Conservation (phyloP, 148 eudicot species). For the Rhododendron williamsianum region DNA sequence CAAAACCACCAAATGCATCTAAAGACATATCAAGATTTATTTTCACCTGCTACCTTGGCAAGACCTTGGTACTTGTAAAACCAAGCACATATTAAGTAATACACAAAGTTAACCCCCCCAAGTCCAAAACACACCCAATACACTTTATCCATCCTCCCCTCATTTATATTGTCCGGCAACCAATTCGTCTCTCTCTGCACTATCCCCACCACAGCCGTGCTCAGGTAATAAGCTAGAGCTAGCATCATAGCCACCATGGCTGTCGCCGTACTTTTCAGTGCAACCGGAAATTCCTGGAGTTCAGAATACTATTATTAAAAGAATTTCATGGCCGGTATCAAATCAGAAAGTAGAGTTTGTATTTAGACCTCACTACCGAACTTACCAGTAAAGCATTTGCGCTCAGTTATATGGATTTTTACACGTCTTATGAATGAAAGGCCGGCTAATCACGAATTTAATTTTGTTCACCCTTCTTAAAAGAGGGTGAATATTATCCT, state of each 20-base stretch:
- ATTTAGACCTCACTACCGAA: not conserved
- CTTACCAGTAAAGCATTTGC: not conserved
- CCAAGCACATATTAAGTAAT: conserved; percentile 26
- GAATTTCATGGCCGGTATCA: not conserved
- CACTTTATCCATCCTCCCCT: conserved; percentile 34
- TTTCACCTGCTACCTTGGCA: conserved; percentile 11
- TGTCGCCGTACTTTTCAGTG: conserved; percentile 30
- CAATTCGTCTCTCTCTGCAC: conserved; percentile 19
- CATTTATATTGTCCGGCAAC: conserved; percentile 33
- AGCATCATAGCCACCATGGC: conserved; percentile 27
- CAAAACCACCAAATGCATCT: too few species aligned
- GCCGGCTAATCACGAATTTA: too few species aligned
- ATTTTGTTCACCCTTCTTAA: too few species aligned
- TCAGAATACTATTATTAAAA: not conserved
- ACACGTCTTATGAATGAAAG: not conserved
- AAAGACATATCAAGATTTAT: not conserved
- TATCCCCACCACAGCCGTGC: conserved; percentile 29
- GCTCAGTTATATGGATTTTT: not conserved
- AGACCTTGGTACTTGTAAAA: conserved; percentile 23
- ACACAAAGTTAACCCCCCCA: conserved; percentile 29
- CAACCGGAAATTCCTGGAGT: conserved; percentile 28
- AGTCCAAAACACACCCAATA: conserved; percentile 27
- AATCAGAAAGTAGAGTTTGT: not conserved
- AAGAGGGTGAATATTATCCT: too few species aligned
- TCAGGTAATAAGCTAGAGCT: conserved; percentile 28